Conservation (phyloP, 2,329 filamentous ascomycete genomes). For the Cladophialophora carrionii region DNA sequence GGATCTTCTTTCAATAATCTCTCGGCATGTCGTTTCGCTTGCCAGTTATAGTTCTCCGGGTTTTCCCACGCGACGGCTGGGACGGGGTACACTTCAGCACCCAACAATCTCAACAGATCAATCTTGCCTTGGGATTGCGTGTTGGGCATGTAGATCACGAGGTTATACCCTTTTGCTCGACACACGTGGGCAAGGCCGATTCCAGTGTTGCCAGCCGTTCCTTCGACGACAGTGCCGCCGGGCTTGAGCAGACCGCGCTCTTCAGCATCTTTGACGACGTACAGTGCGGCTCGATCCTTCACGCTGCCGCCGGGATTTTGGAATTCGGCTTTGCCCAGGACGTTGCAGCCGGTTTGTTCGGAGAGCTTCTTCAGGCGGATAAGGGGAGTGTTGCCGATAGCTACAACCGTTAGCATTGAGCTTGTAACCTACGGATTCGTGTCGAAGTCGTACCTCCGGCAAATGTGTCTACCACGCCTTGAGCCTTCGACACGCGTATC, state of each 20-base stretch:
- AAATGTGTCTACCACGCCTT: constrained; percentile 76
- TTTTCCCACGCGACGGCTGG: constrained; percentile 95
- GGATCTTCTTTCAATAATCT: constrained; percentile 48
- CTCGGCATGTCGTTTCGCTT: constrained; percentile 88
- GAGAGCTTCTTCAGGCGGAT: constrained; percentile 89
- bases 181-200: constrained; percentile 98
- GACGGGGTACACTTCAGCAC: constrained; percentile 93
- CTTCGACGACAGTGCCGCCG: constrained; percentile 93
- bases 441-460: constrained; percentile 68
- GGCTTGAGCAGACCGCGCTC: constrained; percentile 78
- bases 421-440: not conserved
- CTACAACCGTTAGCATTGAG: constrained; percentile 51
- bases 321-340: constrained; percentile 97
- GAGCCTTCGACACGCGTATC: constrained; percentile 74
- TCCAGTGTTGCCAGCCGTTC: constrained; percentile 95
- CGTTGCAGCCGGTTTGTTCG: constrained; percentile 85
- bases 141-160: constrained; percentile 99
- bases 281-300: constrained; percentile 94
- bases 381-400: constrained; percentile 95
- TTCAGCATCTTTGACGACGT: constrained; percentile 91
- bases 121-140: constrained; percentile 98
- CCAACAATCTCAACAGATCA: constrained; percentile 84
- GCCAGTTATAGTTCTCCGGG: constrained; percentile 96
- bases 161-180: constrained; percentile 84
- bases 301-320: constrained; percentile 96